Conservation (phyloP, 805 yeast species). For the Candida verbasci region DNA sequence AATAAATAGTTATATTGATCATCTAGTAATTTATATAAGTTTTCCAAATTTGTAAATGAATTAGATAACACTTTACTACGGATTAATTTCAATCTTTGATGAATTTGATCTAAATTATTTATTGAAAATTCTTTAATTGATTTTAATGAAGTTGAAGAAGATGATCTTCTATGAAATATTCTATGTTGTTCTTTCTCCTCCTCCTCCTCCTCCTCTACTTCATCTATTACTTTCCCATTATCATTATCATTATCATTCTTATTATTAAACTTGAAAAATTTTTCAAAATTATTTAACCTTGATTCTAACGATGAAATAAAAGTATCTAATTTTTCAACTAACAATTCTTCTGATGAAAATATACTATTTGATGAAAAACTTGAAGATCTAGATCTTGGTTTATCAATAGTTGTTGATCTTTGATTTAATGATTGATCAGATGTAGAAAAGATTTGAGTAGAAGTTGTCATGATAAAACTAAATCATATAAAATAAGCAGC, state of each 20-base stretch:
- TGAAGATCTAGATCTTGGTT: constrained; percentile 1
- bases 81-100: constrained; percentile 30
- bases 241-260: constrained; percentile 2
- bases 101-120: constrained; percentile 27
- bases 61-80: constrained; percentile 33
- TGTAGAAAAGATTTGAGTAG: too few relatives aligned
- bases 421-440: too few relatives aligned
- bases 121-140: constrained; percentile 29
- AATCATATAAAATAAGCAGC: too few relatives aligned
- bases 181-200: constrained; percentile 4
- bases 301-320: constrained; percentile 41
- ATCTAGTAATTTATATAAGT: constrained; percentile 34
- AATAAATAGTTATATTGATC: constrained; percentile 39
- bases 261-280: constrained; percentile 27
- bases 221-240: not conserved
- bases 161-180: constrained; percentile 21
- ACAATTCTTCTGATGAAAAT: constrained; percentile 32
- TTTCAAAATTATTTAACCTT: constrained; percentile 35
- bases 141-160: constrained; percentile 24
- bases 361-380: constrained; percentile 2
- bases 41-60: constrained; percentile 36
- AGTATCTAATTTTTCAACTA: constrained; percentile 37
- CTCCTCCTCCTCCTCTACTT: not conserved
- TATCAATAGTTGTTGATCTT: too few relatives aligned
- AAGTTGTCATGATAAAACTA: not conserved